Percentiles rank a stretch among this genome's conserved stretches.
Conservation (phyloP, 495 filamentous ascomycete species). For the Copromyces sp. region DNA sequence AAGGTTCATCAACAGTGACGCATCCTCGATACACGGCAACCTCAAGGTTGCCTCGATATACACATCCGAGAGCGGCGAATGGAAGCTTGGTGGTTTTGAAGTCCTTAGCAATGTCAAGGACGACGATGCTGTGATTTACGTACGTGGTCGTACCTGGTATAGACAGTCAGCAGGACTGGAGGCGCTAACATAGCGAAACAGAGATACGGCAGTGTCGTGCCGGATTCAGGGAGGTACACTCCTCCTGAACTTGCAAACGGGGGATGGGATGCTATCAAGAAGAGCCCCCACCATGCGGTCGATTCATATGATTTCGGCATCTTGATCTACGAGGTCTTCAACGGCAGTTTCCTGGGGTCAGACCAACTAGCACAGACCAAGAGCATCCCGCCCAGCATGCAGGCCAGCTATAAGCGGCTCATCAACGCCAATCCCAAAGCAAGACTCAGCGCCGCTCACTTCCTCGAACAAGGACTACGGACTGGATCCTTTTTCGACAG, state of each 20-base stretch:
- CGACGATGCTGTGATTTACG: conserved; percentile 84
- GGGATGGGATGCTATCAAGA: conserved; percentile 81
- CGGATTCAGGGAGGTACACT: conserved; percentile 69
- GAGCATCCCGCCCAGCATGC: conserved; percentile 77
- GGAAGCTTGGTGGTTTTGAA: conserved; percentile 93
- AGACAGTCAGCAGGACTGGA: neutral
- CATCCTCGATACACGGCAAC: conserved; percentile 78
- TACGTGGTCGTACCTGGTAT: conserved; percentile 20
- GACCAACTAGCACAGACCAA: conserved; percentile 80
- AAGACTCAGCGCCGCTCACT: conserved; percentile 71
- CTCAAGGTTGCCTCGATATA: conserved; percentile 78
- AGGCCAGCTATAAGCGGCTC: conserved; percentile 78
- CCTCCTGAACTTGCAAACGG: conserved; percentile 77
- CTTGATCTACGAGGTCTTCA: conserved; percentile 84
- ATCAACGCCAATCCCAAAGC: conserved; percentile 82
- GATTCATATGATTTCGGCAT: conserved; percentile 83
- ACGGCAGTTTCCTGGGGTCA: conserved; percentile 58
- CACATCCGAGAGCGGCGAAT: conserved; percentile 90
- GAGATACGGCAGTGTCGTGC: conserved; percentile 78
- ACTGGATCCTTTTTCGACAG: conserved; percentile 85
- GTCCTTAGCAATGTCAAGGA: conserved; percentile 91
- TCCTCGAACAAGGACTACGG: conserved; percentile 80
- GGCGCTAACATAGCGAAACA: conserved; percentile 22
- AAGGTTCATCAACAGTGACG: conserved; percentile 93
- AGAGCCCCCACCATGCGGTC: conserved; percentile 67